Evolutionary conservation across 352 stramenopile genomes (phyloP).

Genomic region (Peronosclerospora sorghi): DNA sequence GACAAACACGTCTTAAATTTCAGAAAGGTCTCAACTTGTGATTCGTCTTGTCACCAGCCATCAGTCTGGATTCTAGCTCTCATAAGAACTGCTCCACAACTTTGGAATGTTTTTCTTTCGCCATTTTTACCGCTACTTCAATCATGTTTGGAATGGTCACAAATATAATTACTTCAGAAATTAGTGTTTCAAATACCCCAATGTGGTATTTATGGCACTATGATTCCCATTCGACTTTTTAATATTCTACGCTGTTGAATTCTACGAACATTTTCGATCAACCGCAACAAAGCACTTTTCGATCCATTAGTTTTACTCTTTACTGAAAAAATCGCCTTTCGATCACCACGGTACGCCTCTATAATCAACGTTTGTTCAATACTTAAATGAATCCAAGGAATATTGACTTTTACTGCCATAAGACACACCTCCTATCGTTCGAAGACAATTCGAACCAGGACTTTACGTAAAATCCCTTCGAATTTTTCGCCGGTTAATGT

Average conservation of each 20-base stretch:
- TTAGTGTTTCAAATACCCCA: background rate
- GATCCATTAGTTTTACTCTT: background rate
- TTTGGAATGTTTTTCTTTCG: background rate
- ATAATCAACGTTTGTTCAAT: background rate
- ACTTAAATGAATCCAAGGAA: background rate
- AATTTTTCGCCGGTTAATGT: no score
- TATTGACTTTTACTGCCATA: background rate
- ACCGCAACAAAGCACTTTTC: conserved; percentile 3
- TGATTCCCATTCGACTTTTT: background rate
- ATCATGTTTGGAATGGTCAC: background rate
- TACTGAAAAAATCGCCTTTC: background rate
- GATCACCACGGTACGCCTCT: background rate
- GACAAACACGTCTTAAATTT: no score
- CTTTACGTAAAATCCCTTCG: no score
- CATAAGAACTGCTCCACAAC: background rate
- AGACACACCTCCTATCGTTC: background rate
- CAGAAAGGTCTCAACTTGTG: no score
- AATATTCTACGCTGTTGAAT: background rate
- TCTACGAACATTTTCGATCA: conserved; percentile 1
- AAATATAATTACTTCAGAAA: background rate
- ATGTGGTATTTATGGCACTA: background rate
- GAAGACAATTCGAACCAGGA: background rate
- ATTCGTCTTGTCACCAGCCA: no score
- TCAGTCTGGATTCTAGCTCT: no score
- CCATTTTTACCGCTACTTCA: background rate